Conservation (phyloP, 192 early-diverging fungal species). For the Coemansia sp. region DNA sequence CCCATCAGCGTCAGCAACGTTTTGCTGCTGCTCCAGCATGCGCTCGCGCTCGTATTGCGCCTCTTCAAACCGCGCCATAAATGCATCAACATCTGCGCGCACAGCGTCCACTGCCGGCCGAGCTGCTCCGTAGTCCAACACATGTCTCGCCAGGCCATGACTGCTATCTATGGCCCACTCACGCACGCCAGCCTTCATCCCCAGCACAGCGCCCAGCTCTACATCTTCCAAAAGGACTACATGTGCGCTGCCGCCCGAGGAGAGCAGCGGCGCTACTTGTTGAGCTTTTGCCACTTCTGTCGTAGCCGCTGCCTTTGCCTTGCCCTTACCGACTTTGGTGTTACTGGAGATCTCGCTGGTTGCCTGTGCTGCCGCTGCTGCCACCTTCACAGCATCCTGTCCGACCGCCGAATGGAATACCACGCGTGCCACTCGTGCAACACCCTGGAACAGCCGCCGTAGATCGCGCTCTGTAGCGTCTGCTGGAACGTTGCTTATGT, state of each 20-base stretch:
- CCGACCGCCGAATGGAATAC: conserved; percentile 59
- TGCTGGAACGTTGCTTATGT: conserved; percentile 68
- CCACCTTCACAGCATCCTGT: conserved; percentile 27
- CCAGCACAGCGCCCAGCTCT: conserved; percentile 64
- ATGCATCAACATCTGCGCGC: conserved; percentile 68
- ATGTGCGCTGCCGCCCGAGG: conserved; percentile 65
- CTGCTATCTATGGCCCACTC: conserved; percentile 39
- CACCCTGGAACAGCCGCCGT: conserved; percentile 63
- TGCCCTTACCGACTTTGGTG: conserved; percentile 31
- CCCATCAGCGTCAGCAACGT: conserved; percentile 91
- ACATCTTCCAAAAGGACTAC: conserved; percentile 71
- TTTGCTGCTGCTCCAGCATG: conserved; percentile 65
- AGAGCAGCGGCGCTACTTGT: conserved; percentile 48
- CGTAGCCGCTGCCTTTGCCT: conserved; percentile 13
- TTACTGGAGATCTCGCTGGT: conserved; percentile 41
- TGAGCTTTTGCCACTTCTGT: conserved; percentile 32
- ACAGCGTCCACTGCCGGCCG: conserved; percentile 56
- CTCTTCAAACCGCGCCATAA: conserved; percentile 77
- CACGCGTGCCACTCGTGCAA: conserved; percentile 58
- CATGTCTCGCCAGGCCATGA: conserved; percentile 37
- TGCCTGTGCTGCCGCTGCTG: conserved; percentile 34
- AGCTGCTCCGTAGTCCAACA: conserved; percentile 43
- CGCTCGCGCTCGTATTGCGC: conserved; percentile 73
- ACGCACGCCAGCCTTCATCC: conserved; percentile 60
- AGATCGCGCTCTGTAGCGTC: conserved; percentile 71